phyloP scores from a whole-genome alignment of 495 filamentous ascomycete genomes.

The Apodospora peruviana region DNA sequence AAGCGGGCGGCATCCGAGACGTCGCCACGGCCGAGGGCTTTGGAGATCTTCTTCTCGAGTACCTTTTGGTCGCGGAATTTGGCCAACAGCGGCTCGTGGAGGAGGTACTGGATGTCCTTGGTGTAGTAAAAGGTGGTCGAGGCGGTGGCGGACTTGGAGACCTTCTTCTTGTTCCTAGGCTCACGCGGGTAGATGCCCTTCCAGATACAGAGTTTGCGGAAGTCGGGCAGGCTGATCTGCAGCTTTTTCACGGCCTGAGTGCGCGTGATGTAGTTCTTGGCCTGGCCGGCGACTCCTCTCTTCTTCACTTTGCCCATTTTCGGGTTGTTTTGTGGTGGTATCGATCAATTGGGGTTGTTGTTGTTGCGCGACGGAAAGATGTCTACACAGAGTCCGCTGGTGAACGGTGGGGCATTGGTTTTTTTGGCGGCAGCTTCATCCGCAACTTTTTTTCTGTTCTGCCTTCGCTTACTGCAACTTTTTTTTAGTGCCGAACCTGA shows the following conservation, averaged over 20 bases:
- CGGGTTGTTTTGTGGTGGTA: neutral
- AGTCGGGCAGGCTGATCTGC: conserved; percentile 93
- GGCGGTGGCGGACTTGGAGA: conserved; percentile 78
- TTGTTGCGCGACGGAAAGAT: neutral
- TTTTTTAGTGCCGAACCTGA: conserved; percentile 18
- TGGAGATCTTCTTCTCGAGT: conserved; percentile 91
- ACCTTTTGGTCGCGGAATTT: conserved; percentile 97
- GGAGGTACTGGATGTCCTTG: conserved; percentile 95
- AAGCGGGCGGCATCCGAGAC: conserved; percentile 70
- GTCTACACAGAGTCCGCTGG: neutral
- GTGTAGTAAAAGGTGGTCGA: conserved; percentile 98
- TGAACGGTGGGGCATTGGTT: conserved; percentile 13
- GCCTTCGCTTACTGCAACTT: conserved; percentile 15
- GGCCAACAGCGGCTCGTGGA: conserved; percentile 90
- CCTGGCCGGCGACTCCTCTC: conserved; percentile 88
- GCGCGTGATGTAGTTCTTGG: conserved; percentile 97
- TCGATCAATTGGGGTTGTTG: conserved; percentile 3
- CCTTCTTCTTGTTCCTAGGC: conserved; percentile 94
- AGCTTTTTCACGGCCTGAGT: conserved; percentile 96
- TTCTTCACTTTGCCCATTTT: conserved; percentile 88
- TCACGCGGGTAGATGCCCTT: conserved; percentile 98
- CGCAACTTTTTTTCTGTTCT: conserved; percentile 31
- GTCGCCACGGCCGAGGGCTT: conserved; percentile 86
- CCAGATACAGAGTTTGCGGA: conserved; percentile 96
- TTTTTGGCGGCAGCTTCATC: conserved; percentile 2